Evolutionary conservation across 228 moss, liverwort and hornwort genomes (phyloP).

Genomic region (Sphagnum magellanicum): DNA sequence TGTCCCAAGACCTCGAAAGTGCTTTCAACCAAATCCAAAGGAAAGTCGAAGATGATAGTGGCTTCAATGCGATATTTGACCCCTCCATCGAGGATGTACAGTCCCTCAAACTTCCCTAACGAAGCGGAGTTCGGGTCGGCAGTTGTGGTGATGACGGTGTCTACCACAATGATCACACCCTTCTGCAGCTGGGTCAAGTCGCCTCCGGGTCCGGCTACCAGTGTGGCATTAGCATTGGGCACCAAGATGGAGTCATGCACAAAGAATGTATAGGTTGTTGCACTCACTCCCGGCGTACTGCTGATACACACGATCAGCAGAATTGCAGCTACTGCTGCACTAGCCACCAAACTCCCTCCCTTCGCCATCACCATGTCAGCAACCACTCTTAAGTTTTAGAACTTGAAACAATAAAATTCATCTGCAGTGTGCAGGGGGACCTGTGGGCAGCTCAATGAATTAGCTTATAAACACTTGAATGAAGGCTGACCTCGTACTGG

Average conservation of each 20-base stretch:
- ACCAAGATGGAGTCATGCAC: background rate
- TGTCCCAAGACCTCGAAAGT: slow-evolving; percentile 17
- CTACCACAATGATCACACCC: slow-evolving; percentile 1
- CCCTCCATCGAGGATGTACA: slow-evolving; percentile 4
- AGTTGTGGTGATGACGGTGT: slow-evolving; percentile 2
- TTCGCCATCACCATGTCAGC: too few relatives aligned
- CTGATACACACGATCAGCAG: too few relatives aligned
- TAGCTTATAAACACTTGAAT: too few relatives aligned
- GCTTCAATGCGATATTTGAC: slow-evolving; percentile 2
- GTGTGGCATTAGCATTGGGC: background rate
- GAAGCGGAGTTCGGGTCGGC: slow-evolving; percentile 1
- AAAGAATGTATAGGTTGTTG: slow-evolving; percentile 5
- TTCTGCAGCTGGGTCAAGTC: background rate
- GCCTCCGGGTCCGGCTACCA: slow-evolving; percentile 7
- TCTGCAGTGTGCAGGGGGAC: too few relatives aligned
- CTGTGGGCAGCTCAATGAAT: too few relatives aligned
- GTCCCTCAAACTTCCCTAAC: slow-evolving; percentile 8
- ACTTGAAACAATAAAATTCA: too few relatives aligned
- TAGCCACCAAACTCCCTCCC: too few relatives aligned
- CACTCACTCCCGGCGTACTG: slow-evolving; percentile 4
- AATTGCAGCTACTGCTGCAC: too few relatives aligned
- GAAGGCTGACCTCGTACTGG: too few relatives aligned
- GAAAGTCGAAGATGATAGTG: slow-evolving; percentile 11
- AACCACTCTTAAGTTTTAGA: too few relatives aligned
- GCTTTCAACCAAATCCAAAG: slow-evolving; percentile 10